Evolutionary conservation across 202 grass and related monocot genomes (phyloP), one percentile per base, ranked within the genome.

Genomic region (Musa balbisiana): DNA sequence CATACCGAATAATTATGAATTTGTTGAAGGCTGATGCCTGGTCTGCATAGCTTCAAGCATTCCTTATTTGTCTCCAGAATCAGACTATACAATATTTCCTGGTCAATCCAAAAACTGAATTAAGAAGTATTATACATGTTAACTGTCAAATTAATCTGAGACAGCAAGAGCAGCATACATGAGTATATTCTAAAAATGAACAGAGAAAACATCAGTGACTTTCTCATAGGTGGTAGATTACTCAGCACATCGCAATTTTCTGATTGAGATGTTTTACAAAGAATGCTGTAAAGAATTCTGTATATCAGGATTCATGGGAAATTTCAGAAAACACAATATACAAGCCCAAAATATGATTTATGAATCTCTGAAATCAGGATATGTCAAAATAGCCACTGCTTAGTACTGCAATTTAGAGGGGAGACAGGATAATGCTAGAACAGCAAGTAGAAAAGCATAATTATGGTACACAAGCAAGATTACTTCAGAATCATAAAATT

Each of bases 51-150:
- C 77, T 99, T 90, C 79, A 94, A 82, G 73, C 95, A 92, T 69
- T 99, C 95, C 78, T 99, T 94, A 73, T 94, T 99, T 51, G 88
- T 94, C 73, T 99, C 86, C 78, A 94, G 82, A 87, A 94, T 94
- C 26, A 99, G 79, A 88, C 85, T 92, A 81, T 98, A 94, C 67
- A 92, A 73, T 78, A 87, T 86, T 90, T 89, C 91, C 95, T 98
- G 87, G 58, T 53, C 52, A 73, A 11, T 4, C 25, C 11, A 73
- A 27, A 55, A 55, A 55, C 14, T 55, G 20, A 70, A 12, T 51
- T 70, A 51, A n/a, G 67, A 70, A 16, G 33, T 8, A 43, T 43
- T 43, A 43, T 43, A 43, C 21, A 64, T 64, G n/a, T 23, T 22
- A 23, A 64, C 21, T 25, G 9, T 24, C 19, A 43, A 43, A 43